Evolutionary conservation across 2,329 filamentous ascomycete species (phyloP), one percentile per base, ranked within the genome.

Genomic region (Dendryphion nanum): DNA sequence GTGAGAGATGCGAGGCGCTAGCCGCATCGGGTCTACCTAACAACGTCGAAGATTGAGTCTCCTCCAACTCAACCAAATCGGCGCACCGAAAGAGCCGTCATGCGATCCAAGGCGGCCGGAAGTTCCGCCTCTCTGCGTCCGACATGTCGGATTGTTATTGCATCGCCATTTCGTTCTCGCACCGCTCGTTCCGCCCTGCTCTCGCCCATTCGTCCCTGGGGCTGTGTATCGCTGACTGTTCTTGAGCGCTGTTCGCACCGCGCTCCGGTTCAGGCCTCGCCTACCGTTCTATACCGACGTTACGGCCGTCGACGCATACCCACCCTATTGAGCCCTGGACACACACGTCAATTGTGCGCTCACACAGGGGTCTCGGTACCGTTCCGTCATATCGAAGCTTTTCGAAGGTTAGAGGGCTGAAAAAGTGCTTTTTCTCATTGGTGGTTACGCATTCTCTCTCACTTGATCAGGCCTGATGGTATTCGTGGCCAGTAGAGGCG

Each of bases 401-500:
- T 33, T 26, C 31, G 24, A 37, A 42, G 38, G 42, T 37, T 40
- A 44, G 42, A 45, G 30, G 32, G 33, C 32, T 35, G 31, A 29
- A 19, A 37, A 24, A 26, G 23, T 17, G 21, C 16, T 5, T 17
- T 29, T 30, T 33, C 23, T n/a, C 23, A 10, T 30, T 30, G n/a
- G n/a, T n/a, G n/a, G n/a, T n/a, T n/a, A n/a, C n/a, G n/a, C 29
- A 30, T 8, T 30, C 15, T 30, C 8, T 14, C 10, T 30, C 29
- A 8, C 41, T 32, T 35, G 44, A 38, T 44, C 42, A 35, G 36
- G 37, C 41, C 29, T 50, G 28, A 55, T 53, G 41, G 46, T 53
- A 51, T 44, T 53, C 50, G 52, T 53, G 45, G 40, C 41, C 53
- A 35, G 39, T 26, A 37, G 55, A 55, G 55, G 55, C 52, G 47